Evolutionary conservation across 116 monocot genomes (phyloP).

Genomic region (Zostera marina): DNA sequence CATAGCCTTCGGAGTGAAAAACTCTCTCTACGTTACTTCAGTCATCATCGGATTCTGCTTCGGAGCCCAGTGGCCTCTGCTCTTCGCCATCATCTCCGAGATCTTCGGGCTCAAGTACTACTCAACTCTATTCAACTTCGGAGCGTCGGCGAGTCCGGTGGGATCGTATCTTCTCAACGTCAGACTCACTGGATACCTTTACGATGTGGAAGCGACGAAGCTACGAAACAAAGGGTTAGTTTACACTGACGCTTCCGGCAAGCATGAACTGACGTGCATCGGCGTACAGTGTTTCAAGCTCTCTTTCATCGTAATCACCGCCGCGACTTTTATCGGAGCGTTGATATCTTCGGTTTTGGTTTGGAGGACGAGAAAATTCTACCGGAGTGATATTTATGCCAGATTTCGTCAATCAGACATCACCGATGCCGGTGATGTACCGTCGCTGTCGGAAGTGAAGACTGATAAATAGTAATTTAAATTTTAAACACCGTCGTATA

Average conservation of each 20-base stretch:
- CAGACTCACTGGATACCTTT: conserved; percentile 41
- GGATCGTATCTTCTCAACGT: conserved; percentile 60
- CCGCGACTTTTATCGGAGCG: conserved; percentile 26
- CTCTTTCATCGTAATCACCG: conserved; percentile 54
- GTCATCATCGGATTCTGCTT: conserved; percentile 72
- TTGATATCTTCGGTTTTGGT: conserved; percentile 31
- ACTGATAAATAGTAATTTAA: no score
- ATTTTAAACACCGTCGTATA: no score
- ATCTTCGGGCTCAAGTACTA: conserved; percentile 77
- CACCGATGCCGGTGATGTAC: neutral
- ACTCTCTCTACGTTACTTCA: conserved; percentile 45
- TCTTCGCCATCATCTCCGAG: conserved; percentile 65
- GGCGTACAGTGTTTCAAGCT: conserved; percentile 46
- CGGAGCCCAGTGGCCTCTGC: conserved; percentile 59
- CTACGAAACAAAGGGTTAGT: conserved; percentile 8
- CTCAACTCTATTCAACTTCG: conserved; percentile 63
- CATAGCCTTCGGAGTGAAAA: conserved; percentile 45
- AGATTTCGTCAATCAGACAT: conserved; percentile 16
- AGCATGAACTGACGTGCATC: conserved; percentile 30
- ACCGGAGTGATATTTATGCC: conserved; percentile 52
- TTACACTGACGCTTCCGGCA: neutral
- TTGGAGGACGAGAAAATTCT: conserved; percentile 44
- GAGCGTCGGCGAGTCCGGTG: conserved; percentile 40
- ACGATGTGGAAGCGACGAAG: conserved; percentile 43
- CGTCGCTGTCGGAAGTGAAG: no score